Conservation (phyloP, 306 rosid species). For the Malus sylvestris region DNA sequence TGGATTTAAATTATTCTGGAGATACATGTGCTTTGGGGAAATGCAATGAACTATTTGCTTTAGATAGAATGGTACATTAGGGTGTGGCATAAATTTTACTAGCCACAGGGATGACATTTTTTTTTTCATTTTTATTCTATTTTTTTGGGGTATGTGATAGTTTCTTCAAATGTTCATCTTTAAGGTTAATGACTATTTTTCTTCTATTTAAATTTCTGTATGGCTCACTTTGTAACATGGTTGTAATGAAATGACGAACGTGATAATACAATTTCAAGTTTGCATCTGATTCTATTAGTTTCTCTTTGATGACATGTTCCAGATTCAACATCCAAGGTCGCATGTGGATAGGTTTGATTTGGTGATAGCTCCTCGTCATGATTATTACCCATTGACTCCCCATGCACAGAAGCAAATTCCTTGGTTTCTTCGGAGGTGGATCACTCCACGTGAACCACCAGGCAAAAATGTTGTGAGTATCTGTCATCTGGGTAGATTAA, state of each 20-base stretch:
- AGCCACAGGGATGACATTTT: neutral
- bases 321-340: slow-evolving; percentile 93
- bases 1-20: neutral
- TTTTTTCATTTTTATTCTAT: neutral
- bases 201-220: neutral
- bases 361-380: slow-evolving; percentile 79
- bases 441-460: slow-evolving; percentile 81
- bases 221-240: neutral
- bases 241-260: slow-evolving; percentile 1
- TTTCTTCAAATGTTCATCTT: neutral
- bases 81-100: neutral
- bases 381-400: slow-evolving; percentile 74
- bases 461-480: slow-evolving; percentile 69
- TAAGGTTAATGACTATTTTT: neutral
- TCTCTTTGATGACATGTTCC: slow-evolving; percentile 25
- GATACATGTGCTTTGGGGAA: neutral
- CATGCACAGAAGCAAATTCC: slow-evolving; percentile 62
- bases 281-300: slow-evolving; percentile 11
- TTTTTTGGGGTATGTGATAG: neutral
- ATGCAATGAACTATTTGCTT: neutral
- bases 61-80: neutral
- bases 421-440: slow-evolving; percentile 73
- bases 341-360: slow-evolving; percentile 71
- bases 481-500: slow-evolving; percentile 15
- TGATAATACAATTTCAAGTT: neutral